Conservation (phyloP, 2,329 filamentous ascomycete genomes). For the Calonectria pseudoreteaudii region DNA sequence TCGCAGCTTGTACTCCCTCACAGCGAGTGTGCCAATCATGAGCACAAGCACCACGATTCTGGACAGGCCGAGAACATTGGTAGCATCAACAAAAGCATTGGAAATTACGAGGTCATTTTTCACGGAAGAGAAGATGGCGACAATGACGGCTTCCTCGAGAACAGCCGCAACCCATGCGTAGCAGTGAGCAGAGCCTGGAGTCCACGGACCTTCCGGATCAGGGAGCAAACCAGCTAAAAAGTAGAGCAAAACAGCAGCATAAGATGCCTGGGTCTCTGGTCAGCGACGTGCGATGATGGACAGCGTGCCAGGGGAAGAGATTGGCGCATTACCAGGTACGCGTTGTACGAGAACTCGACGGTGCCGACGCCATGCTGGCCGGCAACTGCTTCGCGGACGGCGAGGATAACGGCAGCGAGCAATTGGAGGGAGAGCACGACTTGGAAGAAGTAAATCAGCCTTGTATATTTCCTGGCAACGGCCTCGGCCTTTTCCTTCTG, state of each 20-base stretch:
- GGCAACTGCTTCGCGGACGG: slow-evolving; percentile 48
- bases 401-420: slow-evolving; percentile 49
- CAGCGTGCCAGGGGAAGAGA: too few relatives aligned
- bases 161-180: slow-evolving; percentile 52
- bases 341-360: slow-evolving; percentile 53
- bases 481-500: slow-evolving; percentile 44
- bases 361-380: slow-evolving; percentile 41
- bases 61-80: slow-evolving; percentile 47
- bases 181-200: slow-evolving; percentile 50
- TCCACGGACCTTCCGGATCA: slow-evolving; percentile 58
- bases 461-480: slow-evolving; percentile 46
- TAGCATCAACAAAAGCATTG: slow-evolving; percentile 41
- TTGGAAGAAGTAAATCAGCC: slow-evolving; percentile 52
- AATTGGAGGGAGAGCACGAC: slow-evolving; percentile 47
- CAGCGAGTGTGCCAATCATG: slow-evolving; percentile 48
- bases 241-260: slow-evolving; percentile 55
- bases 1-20: slow-evolving; percentile 48
- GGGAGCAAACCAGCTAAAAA: slow-evolving; percentile 56
- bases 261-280: slow-evolving; percentile 47
- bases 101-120: slow-evolving; percentile 40
- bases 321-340: slow-evolving; percentile 51
- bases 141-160: slow-evolving; percentile 51
- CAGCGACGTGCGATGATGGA: background rate
- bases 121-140: slow-evolving; percentile 47
- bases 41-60: slow-evolving; percentile 48